These are phyloP conservation scores for Acacia acuminata DNA, from an alignment of 306 rosid genomes.

Conservation along the genomic window DNA sequence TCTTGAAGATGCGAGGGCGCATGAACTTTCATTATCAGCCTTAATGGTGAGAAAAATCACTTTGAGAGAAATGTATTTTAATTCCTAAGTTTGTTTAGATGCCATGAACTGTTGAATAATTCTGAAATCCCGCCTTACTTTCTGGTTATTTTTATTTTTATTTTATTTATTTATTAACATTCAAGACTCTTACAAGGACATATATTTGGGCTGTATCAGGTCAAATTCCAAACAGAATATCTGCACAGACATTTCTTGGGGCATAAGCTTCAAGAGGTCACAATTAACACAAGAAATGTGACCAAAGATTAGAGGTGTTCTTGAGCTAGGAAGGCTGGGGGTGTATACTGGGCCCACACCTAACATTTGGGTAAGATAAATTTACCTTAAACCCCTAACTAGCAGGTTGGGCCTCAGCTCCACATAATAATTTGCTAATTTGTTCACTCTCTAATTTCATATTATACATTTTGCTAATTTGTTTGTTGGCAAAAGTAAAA, in stretches of 20 bases:
- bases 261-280: neutral
- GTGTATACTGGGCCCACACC: neutral
- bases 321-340: neutral
- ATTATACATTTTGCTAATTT: neutral
- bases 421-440: neutral
- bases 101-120: conserved; percentile 6
- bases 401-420: neutral
- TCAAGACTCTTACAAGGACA: neutral
- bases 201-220: neutral
- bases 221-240: neutral
- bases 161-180: too few species aligned
- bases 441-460: neutral
- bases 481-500: too few species aligned
- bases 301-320: neutral
- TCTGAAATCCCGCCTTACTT: conserved; percentile 2
- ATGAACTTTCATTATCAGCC: neutral
- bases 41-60: neutral
- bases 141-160: too few species aligned
- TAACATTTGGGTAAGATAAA: neutral
- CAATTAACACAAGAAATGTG: neutral
- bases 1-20: neutral
- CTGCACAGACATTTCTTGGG: neutral
- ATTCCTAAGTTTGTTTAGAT: neutral
- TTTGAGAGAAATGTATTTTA: neutral
- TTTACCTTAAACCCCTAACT: too few species aligned